phyloP scores from a whole-genome alignment of 2,329 filamentous ascomycete species.

The Monosporascus sp. region DNA sequence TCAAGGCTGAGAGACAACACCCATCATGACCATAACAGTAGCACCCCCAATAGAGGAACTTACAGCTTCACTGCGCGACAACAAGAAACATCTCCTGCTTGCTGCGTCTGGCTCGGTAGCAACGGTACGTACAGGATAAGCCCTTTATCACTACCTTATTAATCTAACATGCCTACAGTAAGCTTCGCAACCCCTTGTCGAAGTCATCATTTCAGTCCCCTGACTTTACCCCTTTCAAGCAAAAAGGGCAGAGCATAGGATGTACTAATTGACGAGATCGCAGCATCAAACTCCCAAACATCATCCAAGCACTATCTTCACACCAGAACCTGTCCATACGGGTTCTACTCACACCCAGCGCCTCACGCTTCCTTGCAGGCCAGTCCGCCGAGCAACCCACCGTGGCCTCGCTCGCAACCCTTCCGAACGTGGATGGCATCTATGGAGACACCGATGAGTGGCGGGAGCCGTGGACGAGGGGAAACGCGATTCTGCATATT shows the following conservation, averaged over 20 bases:
- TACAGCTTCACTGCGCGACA: slow-evolving; percentile 36
- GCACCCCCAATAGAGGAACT: slow-evolving; percentile 7
- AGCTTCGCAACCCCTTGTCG: too few relatives aligned
- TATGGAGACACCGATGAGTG: slow-evolving; percentile 87
- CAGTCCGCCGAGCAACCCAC: slow-evolving; percentile 74
- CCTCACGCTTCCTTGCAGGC: slow-evolving; percentile 68
- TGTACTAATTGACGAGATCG: slow-evolving; percentile 45
- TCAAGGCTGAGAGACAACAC: not conserved
- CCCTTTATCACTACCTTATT: slow-evolving; percentile 31
- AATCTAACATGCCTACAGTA: not conserved
- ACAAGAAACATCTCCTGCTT: slow-evolving; percentile 57
- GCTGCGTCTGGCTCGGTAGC: slow-evolving; percentile 60
- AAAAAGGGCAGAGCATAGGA: not conserved
- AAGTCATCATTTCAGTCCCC: not conserved
- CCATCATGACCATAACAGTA: not conserved
- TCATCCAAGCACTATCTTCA: slow-evolving; percentile 52
- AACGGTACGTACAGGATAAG: slow-evolving; percentile 55
- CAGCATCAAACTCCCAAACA: slow-evolving; percentile 74
- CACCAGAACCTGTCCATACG: slow-evolving; percentile 65
- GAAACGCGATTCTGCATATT: slow-evolving; percentile 82
- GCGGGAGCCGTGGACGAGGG: slow-evolving; percentile 70
- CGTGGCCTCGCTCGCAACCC: slow-evolving; percentile 49
- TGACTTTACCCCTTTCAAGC: not conserved
- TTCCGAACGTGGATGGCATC: slow-evolving; percentile 73
- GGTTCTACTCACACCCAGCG: slow-evolving; percentile 72